Base-by-base conservation (phyloP, 495 filamentous ascomycete genomes). In the Penicillium canescens region DNA sequence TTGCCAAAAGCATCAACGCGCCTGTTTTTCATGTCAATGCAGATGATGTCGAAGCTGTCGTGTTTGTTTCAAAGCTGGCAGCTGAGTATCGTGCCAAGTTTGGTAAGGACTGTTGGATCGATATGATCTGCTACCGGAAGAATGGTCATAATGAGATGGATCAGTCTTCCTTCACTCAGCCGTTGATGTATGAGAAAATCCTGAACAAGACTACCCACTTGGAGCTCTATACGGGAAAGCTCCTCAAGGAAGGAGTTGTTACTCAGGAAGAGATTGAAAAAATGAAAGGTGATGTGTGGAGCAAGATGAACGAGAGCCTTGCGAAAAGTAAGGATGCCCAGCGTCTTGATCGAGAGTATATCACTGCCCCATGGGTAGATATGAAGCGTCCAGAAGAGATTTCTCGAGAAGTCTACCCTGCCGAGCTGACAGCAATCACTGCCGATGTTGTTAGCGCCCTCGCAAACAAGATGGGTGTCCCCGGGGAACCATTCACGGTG, bases 121-220 rank as follows among this genome's bases (percentile, higher is more conserved):
- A 98, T 73, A 85, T 98, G 54, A 90, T 98, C 63, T 98, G 94
- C 83, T 98, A 98, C 81, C 87, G 94, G 59, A 98, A 98, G 77
- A 86, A 96, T 73, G 94, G 94, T 47, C 94, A 98, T 84, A 98
- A 98, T 76, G 94, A 98, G 80, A 98, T 95, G 11, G 94, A 98
- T 65, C 94, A 98, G 78, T 95, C 94, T 14, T 96, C 92, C 26
- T 98, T 98, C 82, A 98, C 94, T 13, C 94, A 98, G 74, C 94
- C 94, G 33, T 75, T 96, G 54, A 98, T 98, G 94, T 98, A 98
- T 82, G 95, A 96, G 83, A 89, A 88, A 59, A 97, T 98, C 66
- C 81, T 83, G 47, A 77, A 83, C 33, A 89, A 96, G 67, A 79
- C 85, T 54, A 79, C 84, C 20, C 86, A 92, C 68, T 84, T 98